These are phyloP conservation scores for Malus asiatica DNA, from an alignment of 306 rosid genomes.

Conservation along the genomic window DNA sequence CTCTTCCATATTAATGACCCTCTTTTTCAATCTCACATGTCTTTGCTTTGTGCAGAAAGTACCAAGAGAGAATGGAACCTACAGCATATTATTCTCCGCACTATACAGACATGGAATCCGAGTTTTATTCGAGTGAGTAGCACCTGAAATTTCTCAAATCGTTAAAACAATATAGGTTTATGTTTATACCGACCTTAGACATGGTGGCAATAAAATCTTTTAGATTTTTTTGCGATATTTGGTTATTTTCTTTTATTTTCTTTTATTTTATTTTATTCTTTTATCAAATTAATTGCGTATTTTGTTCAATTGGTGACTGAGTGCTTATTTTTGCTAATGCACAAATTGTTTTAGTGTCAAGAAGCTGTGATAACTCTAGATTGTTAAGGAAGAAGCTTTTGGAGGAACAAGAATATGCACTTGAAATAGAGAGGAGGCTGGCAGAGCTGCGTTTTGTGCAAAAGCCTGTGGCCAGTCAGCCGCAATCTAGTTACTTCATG, in stretches of 20 bases:
- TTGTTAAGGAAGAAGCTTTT: constrained; percentile 42
- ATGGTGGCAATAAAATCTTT: neutral
- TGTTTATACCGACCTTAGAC: too few species aligned
- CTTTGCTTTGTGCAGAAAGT: constrained; percentile 41
- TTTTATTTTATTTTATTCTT: neutral
- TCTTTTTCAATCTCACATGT: neutral
- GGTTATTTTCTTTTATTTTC: neutral
- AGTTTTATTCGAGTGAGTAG: constrained; percentile 51
- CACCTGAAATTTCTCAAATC: neutral
- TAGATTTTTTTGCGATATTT: neutral
- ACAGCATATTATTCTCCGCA: constrained; percentile 23
- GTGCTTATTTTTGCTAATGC: neutral
- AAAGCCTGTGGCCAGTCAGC: constrained; percentile 19
- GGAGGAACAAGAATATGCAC: constrained; percentile 42
- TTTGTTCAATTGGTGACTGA: neutral
- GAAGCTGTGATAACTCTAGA: constrained; percentile 33
- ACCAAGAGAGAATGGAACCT: constrained; percentile 43
- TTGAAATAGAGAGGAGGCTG: constrained; percentile 42
- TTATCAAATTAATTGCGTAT: neutral
- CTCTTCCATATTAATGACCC: neutral
- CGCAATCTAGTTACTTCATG: constrained; percentile 32
- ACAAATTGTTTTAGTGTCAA: constrained; percentile 31
- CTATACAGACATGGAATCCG: constrained; percentile 34
- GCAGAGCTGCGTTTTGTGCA: constrained; percentile 31
- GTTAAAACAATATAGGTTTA: too few species aligned